These are phyloP conservation scores for Neurospora cerealis DNA, from an alignment of 495 filamentous ascomycete genomes.

Conservation along the genomic window DNA sequence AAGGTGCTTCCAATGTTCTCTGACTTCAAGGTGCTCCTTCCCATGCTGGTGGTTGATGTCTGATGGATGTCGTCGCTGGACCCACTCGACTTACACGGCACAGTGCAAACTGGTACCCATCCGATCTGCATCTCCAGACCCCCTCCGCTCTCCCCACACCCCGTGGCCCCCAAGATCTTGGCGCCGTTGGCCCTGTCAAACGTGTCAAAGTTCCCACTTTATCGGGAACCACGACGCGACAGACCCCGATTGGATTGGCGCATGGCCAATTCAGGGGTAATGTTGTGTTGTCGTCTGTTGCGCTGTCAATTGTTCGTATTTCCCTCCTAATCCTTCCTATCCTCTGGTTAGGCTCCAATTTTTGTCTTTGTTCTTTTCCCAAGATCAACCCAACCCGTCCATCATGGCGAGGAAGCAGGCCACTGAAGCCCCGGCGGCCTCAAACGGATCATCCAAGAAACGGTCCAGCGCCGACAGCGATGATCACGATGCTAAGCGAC, in stretches of 20 bases:
- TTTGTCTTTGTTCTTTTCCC: background rate
- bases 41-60: background rate
- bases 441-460: conserved; percentile 22
- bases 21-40: background rate
- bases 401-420: conserved; percentile 14
- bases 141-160: background rate
- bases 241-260: background rate
- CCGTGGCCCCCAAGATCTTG: background rate
- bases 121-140: background rate
- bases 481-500: conserved; percentile 20
- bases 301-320: background rate
- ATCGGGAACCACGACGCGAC: background rate
- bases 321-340: background rate
- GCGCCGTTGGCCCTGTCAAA: background rate
- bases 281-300: background rate
- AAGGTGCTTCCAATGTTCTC: background rate
- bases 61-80: background rate
- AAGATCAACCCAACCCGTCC: background rate
- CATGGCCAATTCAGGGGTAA: background rate
- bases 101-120: background rate
- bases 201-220: background rate
- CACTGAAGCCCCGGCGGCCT: background rate
- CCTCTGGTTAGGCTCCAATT: background rate
- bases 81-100: background rate
- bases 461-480: conserved; percentile 17